Conservation (phyloP, 306 rosid genomes). For the Malus domestica region ASM211411v1 NC_041800.1:27090233-27090732, state of each 20-base stretch:
- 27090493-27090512: background rate
- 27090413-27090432: background rate
- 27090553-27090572: slow-evolving; percentile 14
- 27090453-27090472: background rate
- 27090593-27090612: slow-evolving; percentile 40
- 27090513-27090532: background rate
- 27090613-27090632: slow-evolving; percentile 87
- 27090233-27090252: background rate
- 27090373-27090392: background rate
- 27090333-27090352: background rate
- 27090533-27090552: slow-evolving; percentile 6
- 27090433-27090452: background rate
- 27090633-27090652: slow-evolving; percentile 89
- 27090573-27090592: slow-evolving; percentile 4
- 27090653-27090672: slow-evolving; percentile 93
- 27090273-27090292: background rate
- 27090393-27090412: background rate
- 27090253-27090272: background rate
- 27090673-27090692: slow-evolving; percentile 51
- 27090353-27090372: background rate
- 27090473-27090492: background rate
- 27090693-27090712: slow-evolving; percentile 66
- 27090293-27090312: background rate
- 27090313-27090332: background rate
- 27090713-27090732: slow-evolving; percentile 52